Percentiles rank a stretch among this genome's conserved stretches.
Evolutionary conservation across 345 rosid genomes (phyloP).

Genomic region (Erucastrum elatum): DNA sequence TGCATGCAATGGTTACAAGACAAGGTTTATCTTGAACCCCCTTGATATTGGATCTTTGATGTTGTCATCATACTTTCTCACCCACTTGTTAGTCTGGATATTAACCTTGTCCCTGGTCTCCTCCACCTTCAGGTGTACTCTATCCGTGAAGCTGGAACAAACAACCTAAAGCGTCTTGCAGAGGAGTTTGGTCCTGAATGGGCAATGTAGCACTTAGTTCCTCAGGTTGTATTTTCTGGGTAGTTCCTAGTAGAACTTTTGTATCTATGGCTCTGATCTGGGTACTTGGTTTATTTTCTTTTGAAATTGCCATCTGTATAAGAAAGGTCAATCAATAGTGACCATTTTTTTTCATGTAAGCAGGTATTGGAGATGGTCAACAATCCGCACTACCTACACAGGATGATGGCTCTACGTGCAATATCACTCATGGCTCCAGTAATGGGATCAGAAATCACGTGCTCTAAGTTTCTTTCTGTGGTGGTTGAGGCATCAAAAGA

Average conservation of each 20-base stretch:
- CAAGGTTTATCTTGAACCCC: not conserved
- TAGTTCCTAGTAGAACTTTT: too few relatives aligned
- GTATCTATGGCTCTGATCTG: too few relatives aligned
- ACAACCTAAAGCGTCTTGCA: slow-evolving; percentile 56
- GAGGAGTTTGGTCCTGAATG: slow-evolving; percentile 57
- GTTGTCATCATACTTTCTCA: too few relatives aligned
- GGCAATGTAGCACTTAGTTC: slow-evolving; percentile 84
- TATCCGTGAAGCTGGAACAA: slow-evolving; percentile 82
- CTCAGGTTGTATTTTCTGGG: slow-evolving; percentile 48
- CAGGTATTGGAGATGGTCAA: slow-evolving; percentile 82
- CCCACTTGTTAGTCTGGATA: not conserved
- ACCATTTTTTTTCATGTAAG: not conserved
- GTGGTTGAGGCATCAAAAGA: slow-evolving; percentile 80
- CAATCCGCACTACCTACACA: slow-evolving; percentile 78
- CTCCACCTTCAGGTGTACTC: slow-evolving; percentile 59
- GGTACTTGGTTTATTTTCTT: too few relatives aligned
- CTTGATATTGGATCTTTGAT: too few relatives aligned
- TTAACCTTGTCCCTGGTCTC: not conserved
- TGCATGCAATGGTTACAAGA: not conserved
- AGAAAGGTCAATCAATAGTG: too few relatives aligned
- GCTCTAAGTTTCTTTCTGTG: slow-evolving; percentile 66
- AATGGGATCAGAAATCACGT: slow-evolving; percentile 46
- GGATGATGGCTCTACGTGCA: slow-evolving; percentile 82
- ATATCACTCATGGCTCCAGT: slow-evolving; percentile 86
- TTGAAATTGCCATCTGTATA: too few relatives aligned